Evolutionary conservation across 768 basidiomycete genomes (phyloP).

Genomic region (Scleroderma citrinum): DNA sequence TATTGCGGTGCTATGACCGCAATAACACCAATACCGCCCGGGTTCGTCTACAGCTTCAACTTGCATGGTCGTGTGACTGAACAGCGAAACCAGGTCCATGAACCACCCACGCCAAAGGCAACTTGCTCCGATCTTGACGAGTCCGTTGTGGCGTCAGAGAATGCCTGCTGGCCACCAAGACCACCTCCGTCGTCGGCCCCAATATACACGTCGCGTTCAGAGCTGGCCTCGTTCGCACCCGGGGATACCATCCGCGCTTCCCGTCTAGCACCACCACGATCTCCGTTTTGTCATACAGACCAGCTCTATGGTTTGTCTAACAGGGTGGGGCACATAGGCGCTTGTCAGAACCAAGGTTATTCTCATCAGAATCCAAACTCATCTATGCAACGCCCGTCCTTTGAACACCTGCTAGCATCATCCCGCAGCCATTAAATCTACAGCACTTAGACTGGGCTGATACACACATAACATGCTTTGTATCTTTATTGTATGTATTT

Average conservation of each 20-base stretch:
- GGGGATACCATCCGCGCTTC: slow-evolving; percentile 39
- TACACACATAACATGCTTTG: slow-evolving; percentile 2
- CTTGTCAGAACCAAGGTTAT: background rate
- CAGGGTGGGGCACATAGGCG: slow-evolving; percentile 8
- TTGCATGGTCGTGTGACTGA: background rate
- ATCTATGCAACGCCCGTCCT: slow-evolving; percentile 6
- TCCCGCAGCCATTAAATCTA: background rate
- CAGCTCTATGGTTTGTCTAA: slow-evolving; percentile 13
- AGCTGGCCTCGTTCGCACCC: slow-evolving; percentile 29
- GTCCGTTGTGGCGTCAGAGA: slow-evolving; percentile 8
- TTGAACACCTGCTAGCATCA: slow-evolving; percentile 1
- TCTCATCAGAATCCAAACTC: slow-evolving; percentile 4
- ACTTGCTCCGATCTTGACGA: slow-evolving; percentile 15
- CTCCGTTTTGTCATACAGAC: slow-evolving; percentile 23
- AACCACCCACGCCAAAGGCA: slow-evolving; percentile 27
- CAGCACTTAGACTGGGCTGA: background rate
- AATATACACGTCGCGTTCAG: slow-evolving; percentile 31
- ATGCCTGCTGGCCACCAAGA: background rate
- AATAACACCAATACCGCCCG: slow-evolving; percentile 18
- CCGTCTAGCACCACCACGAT: slow-evolving; percentile 13
- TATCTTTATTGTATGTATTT: slow-evolving; percentile 8
- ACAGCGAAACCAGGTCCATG: slow-evolving; percentile 10
- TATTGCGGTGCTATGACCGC: slow-evolving; percentile 34
- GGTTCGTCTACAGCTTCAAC: slow-evolving; percentile 12
- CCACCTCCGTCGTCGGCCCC: slow-evolving; percentile 17